A percentile compares a stretch with the other conserved stretches of the same genome.
phyloP scores from a whole-genome alignment of 1,284 basidiomycete species.

The Ganoderma meredithae region DNA sequence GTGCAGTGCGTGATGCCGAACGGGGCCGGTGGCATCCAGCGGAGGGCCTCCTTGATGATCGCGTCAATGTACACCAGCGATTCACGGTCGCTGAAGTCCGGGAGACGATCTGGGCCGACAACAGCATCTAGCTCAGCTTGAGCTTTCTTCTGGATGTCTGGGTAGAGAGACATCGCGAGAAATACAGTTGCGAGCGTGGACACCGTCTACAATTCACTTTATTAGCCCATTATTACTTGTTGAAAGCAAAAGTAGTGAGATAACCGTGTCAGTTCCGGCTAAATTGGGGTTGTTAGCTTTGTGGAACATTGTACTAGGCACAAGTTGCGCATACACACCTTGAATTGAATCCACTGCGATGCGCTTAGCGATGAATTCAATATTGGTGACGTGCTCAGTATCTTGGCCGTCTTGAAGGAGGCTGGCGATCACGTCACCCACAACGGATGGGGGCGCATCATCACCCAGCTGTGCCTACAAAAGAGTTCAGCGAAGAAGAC shows the following conservation, averaged over 20 bases:
- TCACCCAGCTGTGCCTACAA: not conserved
- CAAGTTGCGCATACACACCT: not conserved
- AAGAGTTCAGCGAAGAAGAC: not conserved
- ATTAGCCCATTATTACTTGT: not conserved
- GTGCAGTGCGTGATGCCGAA: constrained; percentile 23
- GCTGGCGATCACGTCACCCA: not conserved
- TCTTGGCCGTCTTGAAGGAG: not conserved
- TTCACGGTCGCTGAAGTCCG: constrained; percentile 27
- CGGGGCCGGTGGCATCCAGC: constrained; percentile 32
- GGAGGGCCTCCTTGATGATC: constrained; percentile 33
- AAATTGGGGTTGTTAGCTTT: not conserved
- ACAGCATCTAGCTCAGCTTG: constrained; percentile 43
- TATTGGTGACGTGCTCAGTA: not conserved
- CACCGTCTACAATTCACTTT: constrained; percentile 33
- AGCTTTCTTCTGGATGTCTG: constrained; percentile 31
- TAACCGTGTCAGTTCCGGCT: constrained; percentile 25
- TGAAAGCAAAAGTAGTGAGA: not conserved
- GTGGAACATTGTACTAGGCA: too few relatives aligned
- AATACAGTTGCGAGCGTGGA: constrained; percentile 26
- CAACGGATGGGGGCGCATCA: not conserved
- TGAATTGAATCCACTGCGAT: not conserved
- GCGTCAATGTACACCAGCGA: constrained; percentile 31
- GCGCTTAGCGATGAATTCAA: not conserved
- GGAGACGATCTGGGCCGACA: constrained; percentile 32
- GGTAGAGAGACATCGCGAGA: constrained; percentile 32